Evolutionary conservation across 768 basidiomycete species (phyloP).

Genomic region (Russula earlei): DNA sequence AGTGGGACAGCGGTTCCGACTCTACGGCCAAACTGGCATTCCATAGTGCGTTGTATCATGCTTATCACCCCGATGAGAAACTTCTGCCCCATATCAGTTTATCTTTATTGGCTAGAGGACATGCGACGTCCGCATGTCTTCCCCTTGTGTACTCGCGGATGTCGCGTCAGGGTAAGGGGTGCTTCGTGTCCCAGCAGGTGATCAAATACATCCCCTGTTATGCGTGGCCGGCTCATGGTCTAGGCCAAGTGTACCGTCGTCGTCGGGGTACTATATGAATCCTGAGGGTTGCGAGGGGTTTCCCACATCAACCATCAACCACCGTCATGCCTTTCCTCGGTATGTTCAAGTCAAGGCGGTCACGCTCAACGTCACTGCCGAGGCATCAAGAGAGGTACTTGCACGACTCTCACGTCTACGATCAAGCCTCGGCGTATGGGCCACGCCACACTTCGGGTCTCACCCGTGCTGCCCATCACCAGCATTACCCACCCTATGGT

Average conservation of each 20-base stretch:
- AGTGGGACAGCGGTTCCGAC: neutral
- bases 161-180: slow-evolving; percentile 11
- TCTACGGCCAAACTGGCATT: slow-evolving; percentile 2
- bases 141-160: slow-evolving; percentile 1
- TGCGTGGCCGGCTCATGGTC: slow-evolving; percentile 11
- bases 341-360: slow-evolving; percentile 15
- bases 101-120: slow-evolving; percentile 11
- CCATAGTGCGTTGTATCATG: slow-evolving; percentile 11
- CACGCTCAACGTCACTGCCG: neutral
- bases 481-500: neutral
- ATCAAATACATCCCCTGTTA: slow-evolving; percentile 8
- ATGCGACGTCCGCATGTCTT: slow-evolving; percentile 15
- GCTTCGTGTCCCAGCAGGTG: slow-evolving; percentile 15
- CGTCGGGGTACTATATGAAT: slow-evolving; percentile 12
- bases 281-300: neutral
- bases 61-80: slow-evolving; percentile 9
- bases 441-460: neutral
- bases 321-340: slow-evolving; percentile 18
- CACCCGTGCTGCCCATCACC: neutral
- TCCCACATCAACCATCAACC: slow-evolving; percentile 9
- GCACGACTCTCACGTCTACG: slow-evolving; percentile 1
- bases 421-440: neutral
- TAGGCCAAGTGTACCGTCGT: slow-evolving; percentile 5
- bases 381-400: neutral
- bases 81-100: slow-evolving; percentile 4